Base-by-base conservation (phyloP, 208 protist genomes). In the Trypanosoma rangeli region DNA sequence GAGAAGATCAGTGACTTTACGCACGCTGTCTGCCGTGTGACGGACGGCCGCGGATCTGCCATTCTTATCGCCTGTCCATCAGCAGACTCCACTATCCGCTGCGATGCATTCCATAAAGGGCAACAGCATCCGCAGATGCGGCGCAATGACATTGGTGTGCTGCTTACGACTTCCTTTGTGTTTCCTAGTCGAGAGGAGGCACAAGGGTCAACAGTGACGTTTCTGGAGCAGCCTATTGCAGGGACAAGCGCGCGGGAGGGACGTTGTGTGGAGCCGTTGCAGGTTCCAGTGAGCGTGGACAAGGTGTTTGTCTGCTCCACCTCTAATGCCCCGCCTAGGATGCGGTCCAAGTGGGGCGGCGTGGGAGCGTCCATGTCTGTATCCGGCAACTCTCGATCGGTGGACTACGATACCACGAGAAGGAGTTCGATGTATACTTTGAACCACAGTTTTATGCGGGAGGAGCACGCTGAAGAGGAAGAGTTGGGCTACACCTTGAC, bases 91-190 rank as follows among this genome's bases (percentile, higher is more conserved):
- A 12, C 31, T 5, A 18, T 5, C 18, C 18, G 33, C 57, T 49
- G 37, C 35, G 57, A 44, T 31, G 24, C 35, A n/a, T 8, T 37
- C 3, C 18, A 62, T n/a, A 16, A 44, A 1, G 29, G 55, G 33
- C 65, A 18, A 16, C 57, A 56, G 12, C n/a, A 31, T 0, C 15
- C 31, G 42, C 46, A 65, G 22, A 55, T 0, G 28, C 4, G 24
- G 37, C 22, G 33, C 3, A 33, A 53, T 37, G 24, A 49, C 20
- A 46, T 80, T 26, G 87, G 79, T 1, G 79, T 94, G 8, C 69
- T 96, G 37, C 86, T 96, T 18, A 93, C 91, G 24, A 93, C 91
- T 9, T 89, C 86, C 3, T 68, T 79, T 53, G 91, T 96, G 0
- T 75, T 94, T 31, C 63, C 80, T 37, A 78, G 26, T 42, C 75